Evolutionary conservation across 768 basidiomycete genomes (phyloP), one percentile per base, ranked within the genome.

Genomic region (Lactifluus echinatus): DNA sequence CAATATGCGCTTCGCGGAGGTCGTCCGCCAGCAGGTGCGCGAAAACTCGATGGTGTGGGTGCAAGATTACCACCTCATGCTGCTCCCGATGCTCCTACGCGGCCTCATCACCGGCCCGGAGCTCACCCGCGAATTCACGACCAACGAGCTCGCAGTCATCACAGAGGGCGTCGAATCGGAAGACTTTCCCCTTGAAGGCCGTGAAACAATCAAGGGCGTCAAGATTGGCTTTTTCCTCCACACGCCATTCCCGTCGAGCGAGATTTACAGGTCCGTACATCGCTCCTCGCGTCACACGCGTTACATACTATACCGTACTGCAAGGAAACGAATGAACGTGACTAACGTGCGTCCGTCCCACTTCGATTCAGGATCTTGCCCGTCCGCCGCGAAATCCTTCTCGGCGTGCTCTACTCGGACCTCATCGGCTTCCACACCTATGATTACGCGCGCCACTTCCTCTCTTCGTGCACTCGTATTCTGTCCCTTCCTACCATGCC

Each of bases 371-470:
- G 96, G 59, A 96, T 98, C 68, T 77, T 99, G 15, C 96, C 96
- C 2, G 96, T 99, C 34, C 87, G 96, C 49, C 83, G 93, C 55
- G 96, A 99, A 72, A 98, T 99, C 61, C 76, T 99, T n/a, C 84
- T 97, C 34, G 96, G 96, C 29, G 81, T 97, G 43, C 79, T 98
- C 14, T 92, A 94, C 70, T 97, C 91, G 66, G 95, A 99, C 68
- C 79, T 99, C 60, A 93, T 99, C 66, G 96, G 96, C 14, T 99
- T 98, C 82, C 96, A 99, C 76, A 99, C 96, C 8, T 99, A 95
- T 72, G 96, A 99, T 72, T 99, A 99, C 67, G 96, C 96, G 2
- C 93, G 96, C 40, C 96, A 99, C 72, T 99, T 99, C 83, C 79
- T 99, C 48, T 98, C 95, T 8, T 95, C 93, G 42, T 97, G 94